A percentile compares a stretch with the other conserved stretches of the same genome.
Evolutionary conservation across 805 yeast genomes (phyloP).

Genomic region (Middelhovenomyces tepae): DNA sequence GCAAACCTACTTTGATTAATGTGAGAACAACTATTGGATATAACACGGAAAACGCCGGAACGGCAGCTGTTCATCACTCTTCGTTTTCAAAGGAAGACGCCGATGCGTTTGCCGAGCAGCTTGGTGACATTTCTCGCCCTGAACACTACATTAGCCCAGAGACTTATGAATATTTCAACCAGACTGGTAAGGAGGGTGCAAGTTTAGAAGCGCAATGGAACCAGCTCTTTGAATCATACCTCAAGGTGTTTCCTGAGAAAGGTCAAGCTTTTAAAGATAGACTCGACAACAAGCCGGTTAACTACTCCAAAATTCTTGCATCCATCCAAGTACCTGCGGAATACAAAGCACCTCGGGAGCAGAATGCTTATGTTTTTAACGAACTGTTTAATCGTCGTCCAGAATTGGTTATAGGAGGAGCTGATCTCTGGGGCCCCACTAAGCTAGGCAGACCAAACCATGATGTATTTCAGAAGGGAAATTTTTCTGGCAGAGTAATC

Average conservation of each 20-base stretch:
- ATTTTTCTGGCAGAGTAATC: constrained; percentile 50
- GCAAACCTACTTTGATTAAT: constrained; percentile 32
- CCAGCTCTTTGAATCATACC: constrained; percentile 18
- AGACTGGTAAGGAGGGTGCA: constrained; percentile 20
- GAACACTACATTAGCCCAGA: constrained; percentile 23
- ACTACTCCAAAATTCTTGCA: constrained; percentile 27
- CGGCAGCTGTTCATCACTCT: constrained; percentile 31
- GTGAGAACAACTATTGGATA: constrained; percentile 30
- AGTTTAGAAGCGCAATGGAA: constrained; percentile 22
- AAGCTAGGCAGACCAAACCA: too few relatives aligned
- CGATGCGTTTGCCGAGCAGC: too few relatives aligned
- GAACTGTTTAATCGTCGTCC: constrained; percentile 23
- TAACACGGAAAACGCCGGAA: constrained; percentile 26
- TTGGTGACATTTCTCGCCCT: too few relatives aligned
- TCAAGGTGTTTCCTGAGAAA: constrained; percentile 22
- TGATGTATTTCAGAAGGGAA: constrained; percentile 21
- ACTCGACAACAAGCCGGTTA: constrained; percentile 25
- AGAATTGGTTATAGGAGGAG: constrained; percentile 29
- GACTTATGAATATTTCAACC: constrained; percentile 26
- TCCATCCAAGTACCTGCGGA: constrained; percentile 8
- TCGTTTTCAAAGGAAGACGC: constrained; percentile 28
- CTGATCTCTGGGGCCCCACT: constrained; percentile 27
- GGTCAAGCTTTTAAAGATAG: constrained; percentile 23
- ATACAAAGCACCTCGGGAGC: constrained; percentile 9
- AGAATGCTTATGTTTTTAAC: constrained; percentile 20